Conservation (phyloP, 2,329 filamentous ascomycete species). For the Penicillium occitanis region DNA sequence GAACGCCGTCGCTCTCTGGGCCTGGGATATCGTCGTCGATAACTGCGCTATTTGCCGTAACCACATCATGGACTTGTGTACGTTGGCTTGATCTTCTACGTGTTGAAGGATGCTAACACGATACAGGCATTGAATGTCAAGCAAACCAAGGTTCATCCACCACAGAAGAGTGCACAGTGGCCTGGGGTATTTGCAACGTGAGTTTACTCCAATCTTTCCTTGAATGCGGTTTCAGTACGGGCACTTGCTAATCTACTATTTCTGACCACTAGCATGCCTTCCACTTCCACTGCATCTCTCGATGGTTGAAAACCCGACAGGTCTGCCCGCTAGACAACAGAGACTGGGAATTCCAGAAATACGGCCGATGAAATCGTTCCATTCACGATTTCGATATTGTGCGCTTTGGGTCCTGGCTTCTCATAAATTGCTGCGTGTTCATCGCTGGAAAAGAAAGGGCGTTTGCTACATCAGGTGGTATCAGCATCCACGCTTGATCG, state of each 20-base stretch:
- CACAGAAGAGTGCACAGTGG: constrained; percentile 96
- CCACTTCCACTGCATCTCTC: constrained; percentile 99
- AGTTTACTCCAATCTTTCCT: constrained; percentile 39
- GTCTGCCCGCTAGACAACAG: constrained; percentile 96
- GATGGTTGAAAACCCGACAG: constrained; percentile 98
- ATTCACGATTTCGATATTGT: neutral
- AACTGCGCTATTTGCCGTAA: constrained; percentile 99
- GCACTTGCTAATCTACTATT: constrained; percentile 7
- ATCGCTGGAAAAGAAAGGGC: constrained; percentile 2
- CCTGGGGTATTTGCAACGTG: constrained; percentile 99
- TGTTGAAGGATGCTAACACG: constrained; percentile 9
- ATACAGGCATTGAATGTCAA: constrained; percentile 88
- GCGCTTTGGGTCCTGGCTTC: neutral
- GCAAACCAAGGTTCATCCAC: constrained; percentile 97
- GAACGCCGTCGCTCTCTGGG: constrained; percentile 98
- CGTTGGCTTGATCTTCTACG: constrained; percentile 32
- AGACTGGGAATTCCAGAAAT: constrained; percentile 99
- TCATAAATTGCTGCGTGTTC: neutral
- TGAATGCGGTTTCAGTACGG: neutral
- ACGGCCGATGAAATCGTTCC: constrained; percentile 62
- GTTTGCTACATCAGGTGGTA: neutral
- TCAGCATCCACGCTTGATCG: neutral
- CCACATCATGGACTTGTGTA: constrained; percentile 99
- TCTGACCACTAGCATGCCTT: constrained; percentile 75
- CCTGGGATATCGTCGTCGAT: constrained; percentile 99